These are phyloP conservation scores for Colletotrichum nymphaeae DNA, from an alignment of 2,329 filamentous ascomycete species.

Conservation along the genomic window DNA sequence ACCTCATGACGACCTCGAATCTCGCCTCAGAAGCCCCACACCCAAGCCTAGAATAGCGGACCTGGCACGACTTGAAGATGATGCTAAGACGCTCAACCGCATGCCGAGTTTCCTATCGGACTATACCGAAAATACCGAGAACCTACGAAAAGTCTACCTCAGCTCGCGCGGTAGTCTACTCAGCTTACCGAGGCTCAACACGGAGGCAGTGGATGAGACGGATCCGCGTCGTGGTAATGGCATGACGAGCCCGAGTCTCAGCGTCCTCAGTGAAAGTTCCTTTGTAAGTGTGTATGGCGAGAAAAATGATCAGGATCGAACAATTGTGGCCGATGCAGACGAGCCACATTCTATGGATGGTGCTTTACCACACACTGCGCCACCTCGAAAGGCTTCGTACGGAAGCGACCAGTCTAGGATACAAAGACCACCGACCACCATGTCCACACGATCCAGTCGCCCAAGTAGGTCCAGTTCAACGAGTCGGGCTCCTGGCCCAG, in stretches of 20 bases:
- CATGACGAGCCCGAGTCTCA: slow-evolving; percentile 69
- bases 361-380: slow-evolving; percentile 25
- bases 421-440: not conserved
- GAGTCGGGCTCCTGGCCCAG: slow-evolving; percentile 42
- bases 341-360: slow-evolving; percentile 46
- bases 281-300: slow-evolving; percentile 73
- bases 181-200: slow-evolving; percentile 60
- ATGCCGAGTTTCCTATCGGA: slow-evolving; percentile 77
- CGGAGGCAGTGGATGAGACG: slow-evolving; percentile 52
- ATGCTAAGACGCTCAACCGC: slow-evolving; percentile 56
- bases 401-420: not conserved
- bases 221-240: slow-evolving; percentile 47
- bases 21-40: slow-evolving; percentile 26
- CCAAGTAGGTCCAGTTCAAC: slow-evolving; percentile 44
- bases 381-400: slow-evolving; percentile 4
- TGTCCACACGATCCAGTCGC: not conserved
- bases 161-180: slow-evolving; percentile 59
- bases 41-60: slow-evolving; percentile 37
- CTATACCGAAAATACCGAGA: slow-evolving; percentile 67
- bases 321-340: slow-evolving; percentile 41
- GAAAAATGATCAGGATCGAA: slow-evolving; percentile 44
- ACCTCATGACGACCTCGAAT: slow-evolving; percentile 45
- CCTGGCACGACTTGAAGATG: slow-evolving; percentile 41
- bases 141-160: slow-evolving; percentile 70
- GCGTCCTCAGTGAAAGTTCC: slow-evolving; percentile 75